Conservation (phyloP, 345 rosid genomes). For the Dovyalis caffra region DNA sequence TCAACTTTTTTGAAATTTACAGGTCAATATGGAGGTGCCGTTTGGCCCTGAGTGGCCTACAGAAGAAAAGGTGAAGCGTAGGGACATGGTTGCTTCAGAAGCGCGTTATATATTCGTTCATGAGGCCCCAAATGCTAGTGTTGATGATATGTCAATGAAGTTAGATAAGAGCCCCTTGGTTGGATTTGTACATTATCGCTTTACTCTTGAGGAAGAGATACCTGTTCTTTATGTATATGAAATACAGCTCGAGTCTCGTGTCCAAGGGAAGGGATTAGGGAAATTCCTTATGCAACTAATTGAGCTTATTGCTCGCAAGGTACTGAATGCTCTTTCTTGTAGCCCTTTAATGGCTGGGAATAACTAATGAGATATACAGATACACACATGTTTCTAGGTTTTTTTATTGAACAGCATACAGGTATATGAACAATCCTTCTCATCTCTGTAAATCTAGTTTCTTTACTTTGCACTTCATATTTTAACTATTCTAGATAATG, state of each 20-base stretch:
- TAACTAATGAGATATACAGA: neutral
- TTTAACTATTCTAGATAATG: neutral
- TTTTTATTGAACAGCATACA: neutral
- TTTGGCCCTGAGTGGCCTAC: conserved; percentile 69
- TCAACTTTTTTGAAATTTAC: neutral
- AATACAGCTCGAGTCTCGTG: conserved; percentile 62
- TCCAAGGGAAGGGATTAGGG: conserved; percentile 81
- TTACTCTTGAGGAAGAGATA: conserved; percentile 76
- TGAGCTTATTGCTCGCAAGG: conserved; percentile 86
- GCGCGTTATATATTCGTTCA: conserved; percentile 65
- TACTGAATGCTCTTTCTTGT: conserved; percentile 12
- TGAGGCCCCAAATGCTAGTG: conserved; percentile 27
- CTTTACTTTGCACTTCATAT: neutral
- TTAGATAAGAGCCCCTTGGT: conserved; percentile 30
- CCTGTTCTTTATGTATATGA: conserved; percentile 89
- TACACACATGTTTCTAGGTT: neutral
- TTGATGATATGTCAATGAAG: conserved; percentile 18
- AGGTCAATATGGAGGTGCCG: conserved; percentile 77
- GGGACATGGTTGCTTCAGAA: conserved; percentile 75
- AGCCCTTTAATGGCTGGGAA: neutral
- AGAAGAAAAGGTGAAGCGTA: conserved; percentile 74
- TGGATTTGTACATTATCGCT: conserved; percentile 81
- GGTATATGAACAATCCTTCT: neutral
- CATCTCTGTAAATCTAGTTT: neutral
- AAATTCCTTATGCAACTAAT: conserved; percentile 78